Conservation (phyloP, 1,284 basidiomycete species). For the Singerocomus inundabilis region DNA sequence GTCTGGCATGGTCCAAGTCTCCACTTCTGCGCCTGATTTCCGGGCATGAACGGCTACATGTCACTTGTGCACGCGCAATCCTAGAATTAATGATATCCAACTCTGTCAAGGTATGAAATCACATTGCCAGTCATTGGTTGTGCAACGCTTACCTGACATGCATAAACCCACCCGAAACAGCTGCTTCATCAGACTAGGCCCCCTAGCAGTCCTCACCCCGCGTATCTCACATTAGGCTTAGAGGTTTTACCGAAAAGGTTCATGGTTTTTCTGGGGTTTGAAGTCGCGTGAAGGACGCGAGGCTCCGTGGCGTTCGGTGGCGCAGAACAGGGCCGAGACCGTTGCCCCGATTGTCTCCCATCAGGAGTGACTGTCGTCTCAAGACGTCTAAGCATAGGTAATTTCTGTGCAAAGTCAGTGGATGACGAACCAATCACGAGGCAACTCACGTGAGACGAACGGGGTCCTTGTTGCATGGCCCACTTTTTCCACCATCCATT, state of each 20-base stretch:
- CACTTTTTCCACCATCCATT: conserved; percentile 62
- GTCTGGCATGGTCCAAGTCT: not conserved
- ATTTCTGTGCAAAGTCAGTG: conserved; percentile 30
- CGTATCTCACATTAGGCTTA: conserved; percentile 12
- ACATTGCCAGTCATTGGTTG: conserved; percentile 3
- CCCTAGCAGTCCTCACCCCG: conserved; percentile 6
- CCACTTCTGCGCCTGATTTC: conserved; percentile 17
- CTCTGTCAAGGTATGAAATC: conserved; percentile 9
- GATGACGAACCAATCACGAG: conserved; percentile 11
- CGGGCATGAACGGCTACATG: conserved; percentile 23
- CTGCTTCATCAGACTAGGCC: not conserved
- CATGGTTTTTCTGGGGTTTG: conserved; percentile 18
- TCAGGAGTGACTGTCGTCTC: conserved; percentile 50
- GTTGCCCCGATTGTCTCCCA: conserved; percentile 34
- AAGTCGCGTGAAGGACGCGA: conserved; percentile 13
- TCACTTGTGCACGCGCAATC: conserved; percentile 13
- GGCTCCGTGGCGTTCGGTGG: conserved; percentile 21
- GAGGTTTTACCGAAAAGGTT: conserved; percentile 7
- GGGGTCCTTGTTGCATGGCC: conserved; percentile 34
- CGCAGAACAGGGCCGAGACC: conserved; percentile 24
- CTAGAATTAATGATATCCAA: conserved; percentile 28
- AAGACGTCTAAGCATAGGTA: conserved; percentile 37
- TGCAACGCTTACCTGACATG: conserved; percentile 14
- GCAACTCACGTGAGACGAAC: conserved; percentile 22
- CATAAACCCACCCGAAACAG: conserved; percentile 8